Evolutionary conservation across 768 basidiomycete genomes (phyloP), one percentile per base, ranked within the genome.

Genomic region (Kwoniella sp.): DNA sequence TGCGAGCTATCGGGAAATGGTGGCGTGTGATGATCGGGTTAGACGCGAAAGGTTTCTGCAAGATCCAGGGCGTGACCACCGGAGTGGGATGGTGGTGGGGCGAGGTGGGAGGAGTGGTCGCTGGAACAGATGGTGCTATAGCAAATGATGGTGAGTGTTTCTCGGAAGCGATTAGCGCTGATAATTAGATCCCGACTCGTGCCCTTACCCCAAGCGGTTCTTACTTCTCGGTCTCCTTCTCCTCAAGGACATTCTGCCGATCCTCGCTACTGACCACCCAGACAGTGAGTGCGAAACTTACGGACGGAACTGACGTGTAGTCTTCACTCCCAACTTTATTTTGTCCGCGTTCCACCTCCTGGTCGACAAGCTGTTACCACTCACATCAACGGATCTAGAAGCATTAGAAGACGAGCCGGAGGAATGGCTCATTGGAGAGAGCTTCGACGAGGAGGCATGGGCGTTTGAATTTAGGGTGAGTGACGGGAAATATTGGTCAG

Each of bases 371-470:
- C 89, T 95, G 73, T 88, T 99, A 78, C 92, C 91, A 13, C 83
- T 99, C 51, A 89, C 89, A 59, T 85, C 89, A 4, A 82, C 85
- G 1, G 95, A 97, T 79, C 84, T 97, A 11, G 87, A 92, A 69
- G 85, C 85, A 4, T 93, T 94, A 91, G 84, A 88, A 81, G 84
- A 85, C 17, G 92, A 94, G 76, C 93, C 94, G 0, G 95, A 99
- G 82, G 91, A 94, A 72, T 99, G 93, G 92, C 86, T 95, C 12
- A 91, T 92, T 65, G 81, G 87, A 11, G 93, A 97, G 80, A 92
- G 92, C 64, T 88, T 88, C 68, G 92, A 93, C 68, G 90, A 87
- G 48, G 93, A 94, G 41, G 87, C 90, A 63, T 97, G 94, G 93
- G 89, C 93, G 72, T 97, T 86, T 73, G 92, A 95, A 73, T 86